Percentiles rank a stretch among this genome's conserved stretches.
Evolutionary conservation across 2,329 filamentous ascomycete species (phyloP).

Genomic region (Colletotrichum musae): DNA sequence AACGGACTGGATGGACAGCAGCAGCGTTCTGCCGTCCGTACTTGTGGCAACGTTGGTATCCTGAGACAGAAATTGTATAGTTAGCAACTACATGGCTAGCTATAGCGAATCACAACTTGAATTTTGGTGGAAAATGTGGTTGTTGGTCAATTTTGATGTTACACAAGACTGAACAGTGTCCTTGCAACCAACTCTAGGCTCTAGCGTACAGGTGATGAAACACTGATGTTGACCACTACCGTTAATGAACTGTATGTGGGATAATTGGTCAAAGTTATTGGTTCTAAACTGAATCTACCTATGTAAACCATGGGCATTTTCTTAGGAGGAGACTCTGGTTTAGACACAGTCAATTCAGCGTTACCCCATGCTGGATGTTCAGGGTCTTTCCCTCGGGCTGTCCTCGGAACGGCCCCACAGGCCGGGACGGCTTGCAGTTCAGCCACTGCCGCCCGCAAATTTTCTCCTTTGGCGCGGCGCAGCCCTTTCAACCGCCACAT

Average conservation of each 20-base stretch:
- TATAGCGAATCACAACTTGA: not conserved
- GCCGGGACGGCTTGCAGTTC: constrained; percentile 19
- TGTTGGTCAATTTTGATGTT: not conserved
- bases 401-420: constrained; percentile 29
- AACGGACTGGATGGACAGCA: not conserved
- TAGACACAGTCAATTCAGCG: no score
- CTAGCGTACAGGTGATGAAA: not conserved
- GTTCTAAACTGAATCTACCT: no score
- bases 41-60: not conserved
- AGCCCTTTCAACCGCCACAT: constrained; percentile 35
- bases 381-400: no score
- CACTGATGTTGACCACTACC: not conserved
- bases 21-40: not conserved
- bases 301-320: no score
- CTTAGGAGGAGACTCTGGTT: no score
- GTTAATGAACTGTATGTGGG: no score
- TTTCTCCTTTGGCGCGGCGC: constrained; percentile 28
- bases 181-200: not conserved
- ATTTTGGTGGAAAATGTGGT: not conserved
- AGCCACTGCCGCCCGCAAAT: constrained; percentile 19
- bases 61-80: not conserved
- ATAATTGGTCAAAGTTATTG: no score
- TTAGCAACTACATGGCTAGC: constrained; percentile 2
- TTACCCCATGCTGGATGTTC: no score
- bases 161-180: not conserved